Evolutionary conservation across 2,329 filamentous ascomycete species (phyloP), one percentile per base, ranked within the genome.

Genomic region (Periglandula ipomoeae): DNA sequence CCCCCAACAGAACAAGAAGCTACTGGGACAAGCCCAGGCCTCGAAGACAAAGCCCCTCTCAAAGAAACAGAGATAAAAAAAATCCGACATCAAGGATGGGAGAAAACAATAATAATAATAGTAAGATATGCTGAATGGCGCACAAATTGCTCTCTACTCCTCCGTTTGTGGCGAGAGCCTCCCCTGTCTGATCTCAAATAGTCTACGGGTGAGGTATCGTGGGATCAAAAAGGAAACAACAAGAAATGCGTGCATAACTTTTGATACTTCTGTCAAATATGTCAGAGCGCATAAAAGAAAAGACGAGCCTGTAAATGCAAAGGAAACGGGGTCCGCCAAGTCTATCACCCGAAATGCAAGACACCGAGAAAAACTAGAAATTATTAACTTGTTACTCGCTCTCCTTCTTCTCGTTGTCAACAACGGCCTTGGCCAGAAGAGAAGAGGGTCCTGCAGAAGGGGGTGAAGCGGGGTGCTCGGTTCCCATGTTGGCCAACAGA

Each of bases 401-500:
- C 59, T 70, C 71, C 67, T 75, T 74, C 66, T 81, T 80, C 58
- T 70, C 74, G 52, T 63, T 70, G 61, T 78, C 78, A 53, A 78
- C 74, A 53, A 73, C 74, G 53, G 73, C 76, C 70, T 85, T 86
- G 55, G 81, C 70, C 61, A 84, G 64, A 50, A 79, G 77, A 43
- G 84, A 84, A 48, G 84, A 87, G 50, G 78, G 81, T 54, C 80
- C 72, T 44, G 80, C 77, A 52, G 83, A 84, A 49, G 85, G 83
- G 60, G 86, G 85, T 58, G 85, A 88, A 59, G 79, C 75, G 52
- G 76, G 82, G 67, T 78, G 74, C 62, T 80, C 78, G 57, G 73
- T 74, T 60, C 78, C 82, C 79, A 74, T 77, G 60, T 71, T 79
- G 59, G 76, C 78, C 53, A 82, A 70, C 54, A 80, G 69, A 62